phyloP scores from a whole-genome alignment of 2,329 filamentous ascomycete genomes.

The Dactylellina drechsleri region DNA sequence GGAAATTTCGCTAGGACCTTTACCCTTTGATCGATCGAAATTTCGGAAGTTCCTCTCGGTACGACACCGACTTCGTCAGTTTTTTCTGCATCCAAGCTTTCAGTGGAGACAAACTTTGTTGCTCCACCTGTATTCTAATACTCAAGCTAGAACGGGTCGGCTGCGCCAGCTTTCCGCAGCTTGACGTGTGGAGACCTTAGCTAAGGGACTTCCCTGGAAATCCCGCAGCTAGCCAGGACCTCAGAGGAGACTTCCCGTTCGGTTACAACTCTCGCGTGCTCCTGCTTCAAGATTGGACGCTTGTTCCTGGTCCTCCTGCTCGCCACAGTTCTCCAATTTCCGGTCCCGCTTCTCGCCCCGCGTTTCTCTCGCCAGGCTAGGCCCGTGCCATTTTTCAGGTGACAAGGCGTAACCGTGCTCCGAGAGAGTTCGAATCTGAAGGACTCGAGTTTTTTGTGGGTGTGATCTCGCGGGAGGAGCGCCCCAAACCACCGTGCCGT shows the following conservation, averaged over 20 bases:
- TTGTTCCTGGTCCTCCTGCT: constrained; percentile 37
- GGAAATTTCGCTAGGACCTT: constrained; percentile 2
- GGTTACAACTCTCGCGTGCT: constrained; percentile 53
- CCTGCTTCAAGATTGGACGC: constrained; percentile 36
- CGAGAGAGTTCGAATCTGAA: constrained; percentile 11
- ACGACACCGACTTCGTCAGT: background rate
- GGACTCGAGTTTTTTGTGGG: background rate
- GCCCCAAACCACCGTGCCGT: constrained; percentile 19
- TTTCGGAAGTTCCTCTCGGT: constrained; percentile 2
- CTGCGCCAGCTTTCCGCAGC: constrained; percentile 47
- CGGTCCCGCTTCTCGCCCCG: constrained; percentile 33
- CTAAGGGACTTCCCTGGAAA: constrained; percentile 36
- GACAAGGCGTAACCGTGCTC: constrained; percentile 34
- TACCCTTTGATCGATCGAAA: constrained; percentile 5
- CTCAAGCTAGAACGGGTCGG: constrained; percentile 42
- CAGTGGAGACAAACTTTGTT: constrained; percentile 30
- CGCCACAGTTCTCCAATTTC: constrained; percentile 32
- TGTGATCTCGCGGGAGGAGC: constrained; percentile 39
- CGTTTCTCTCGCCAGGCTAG: constrained; percentile 32
- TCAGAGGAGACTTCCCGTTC: constrained; percentile 50
- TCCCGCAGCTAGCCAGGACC: constrained; percentile 52
- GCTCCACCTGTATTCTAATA: constrained; percentile 34
- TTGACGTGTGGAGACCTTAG: constrained; percentile 49
- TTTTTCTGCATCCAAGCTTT: background rate
- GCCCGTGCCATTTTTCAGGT: constrained; percentile 39